Percentiles rank a stretch among this genome's conserved stretches.
Evolutionary conservation across 2,329 filamentous ascomycete genomes (phyloP).

Genomic region (Xylariales sp.): DNA sequence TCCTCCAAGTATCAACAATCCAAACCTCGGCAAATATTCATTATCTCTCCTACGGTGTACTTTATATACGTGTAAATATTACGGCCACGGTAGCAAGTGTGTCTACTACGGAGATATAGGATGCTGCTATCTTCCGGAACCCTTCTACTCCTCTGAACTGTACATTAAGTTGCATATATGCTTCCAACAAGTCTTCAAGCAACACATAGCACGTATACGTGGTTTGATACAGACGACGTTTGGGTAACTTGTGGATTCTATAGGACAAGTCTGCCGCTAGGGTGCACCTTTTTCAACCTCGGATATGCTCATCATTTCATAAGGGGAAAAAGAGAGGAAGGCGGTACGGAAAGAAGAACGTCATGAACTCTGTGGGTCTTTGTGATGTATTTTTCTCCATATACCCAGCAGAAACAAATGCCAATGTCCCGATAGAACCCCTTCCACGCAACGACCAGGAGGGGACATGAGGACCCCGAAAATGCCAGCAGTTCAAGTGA

Average conservation of each 20-base stretch:
- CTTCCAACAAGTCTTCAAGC: too few relatives aligned
- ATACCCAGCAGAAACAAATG: slow-evolving; percentile 37
- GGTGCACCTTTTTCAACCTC: slow-evolving; percentile 27
- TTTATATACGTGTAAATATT: too few relatives aligned
- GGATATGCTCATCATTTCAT: slow-evolving; percentile 14
- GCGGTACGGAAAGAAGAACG: slow-evolving; percentile 28
- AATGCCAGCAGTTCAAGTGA: slow-evolving; percentile 22
- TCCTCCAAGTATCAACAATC: too few relatives aligned
- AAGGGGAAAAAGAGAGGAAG: slow-evolving; percentile 25
- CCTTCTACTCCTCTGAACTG: too few relatives aligned
- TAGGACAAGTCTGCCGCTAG: slow-evolving; percentile 28
- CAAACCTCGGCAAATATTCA: too few relatives aligned
- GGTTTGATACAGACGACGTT: too few relatives aligned
- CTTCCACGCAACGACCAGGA: slow-evolving; percentile 36
- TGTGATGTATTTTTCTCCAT: slow-evolving; percentile 25
- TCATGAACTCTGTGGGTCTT: slow-evolving; percentile 26
- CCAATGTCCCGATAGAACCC: slow-evolving; percentile 37
- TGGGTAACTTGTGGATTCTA: slow-evolving; percentile 23
- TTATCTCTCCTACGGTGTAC: too few relatives aligned
- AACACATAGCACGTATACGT: too few relatives aligned
- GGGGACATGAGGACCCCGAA: slow-evolving; percentile 21
- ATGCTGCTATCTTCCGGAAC: too few relatives aligned
- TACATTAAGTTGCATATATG: too few relatives aligned
- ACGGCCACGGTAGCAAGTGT: too few relatives aligned
- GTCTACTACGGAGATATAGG: too few relatives aligned